Percentiles rank a stretch among this genome's conserved stretches.
Evolutionary conservation across 2,329 filamentous ascomycete species (phyloP).

Genomic region (Tolypocladium capitatum): DNA sequence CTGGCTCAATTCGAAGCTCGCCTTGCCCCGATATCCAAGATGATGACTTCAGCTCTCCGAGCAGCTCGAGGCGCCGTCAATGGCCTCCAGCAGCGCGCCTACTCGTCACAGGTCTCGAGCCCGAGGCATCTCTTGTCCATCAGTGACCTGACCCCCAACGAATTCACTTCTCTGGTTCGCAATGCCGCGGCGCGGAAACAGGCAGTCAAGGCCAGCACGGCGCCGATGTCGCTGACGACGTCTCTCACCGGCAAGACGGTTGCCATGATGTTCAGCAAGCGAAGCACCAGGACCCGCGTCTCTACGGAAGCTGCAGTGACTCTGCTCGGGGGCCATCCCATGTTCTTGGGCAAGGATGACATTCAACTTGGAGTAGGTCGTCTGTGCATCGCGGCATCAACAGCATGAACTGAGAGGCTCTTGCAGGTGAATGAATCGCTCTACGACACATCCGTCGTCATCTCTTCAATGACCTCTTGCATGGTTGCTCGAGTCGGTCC

Average conservation of each 20-base stretch:
- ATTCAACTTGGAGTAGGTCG: slow-evolving; percentile 76
- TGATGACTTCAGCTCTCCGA: slow-evolving; percentile 21
- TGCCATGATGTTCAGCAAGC: slow-evolving; percentile 94
- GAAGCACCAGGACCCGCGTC: slow-evolving; percentile 83
- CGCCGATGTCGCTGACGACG: slow-evolving; percentile 42
- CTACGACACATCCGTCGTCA: slow-evolving; percentile 82
- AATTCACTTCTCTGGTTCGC: slow-evolving; percentile 70
- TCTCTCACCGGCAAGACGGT: slow-evolving; percentile 65
- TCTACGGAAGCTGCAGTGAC: slow-evolving; percentile 85
- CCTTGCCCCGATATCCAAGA: slow-evolving; percentile 6
- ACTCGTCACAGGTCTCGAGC: slow-evolving; percentile 22
- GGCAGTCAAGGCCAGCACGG: slow-evolving; percentile 53
- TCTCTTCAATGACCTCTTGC: slow-evolving; percentile 84
- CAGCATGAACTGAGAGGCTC: background rate
- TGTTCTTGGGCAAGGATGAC: slow-evolving; percentile 93
- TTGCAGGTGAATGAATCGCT: slow-evolving; percentile 75
- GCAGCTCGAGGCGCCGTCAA: slow-evolving; percentile 19
- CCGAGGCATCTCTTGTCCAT: slow-evolving; percentile 89
- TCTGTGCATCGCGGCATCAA: slow-evolving; percentile 1
- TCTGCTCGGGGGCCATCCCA: slow-evolving; percentile 81
- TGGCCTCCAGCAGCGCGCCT: slow-evolving; percentile 27
- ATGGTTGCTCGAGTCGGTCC: slow-evolving; percentile 69
- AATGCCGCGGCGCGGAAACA: slow-evolving; percentile 70
- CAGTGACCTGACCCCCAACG: slow-evolving; percentile 64
- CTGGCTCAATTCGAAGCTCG: background rate